Base-by-base conservation (phyloP, 2,329 filamentous ascomycete genomes). In the Helotiales sp. region DNA sequence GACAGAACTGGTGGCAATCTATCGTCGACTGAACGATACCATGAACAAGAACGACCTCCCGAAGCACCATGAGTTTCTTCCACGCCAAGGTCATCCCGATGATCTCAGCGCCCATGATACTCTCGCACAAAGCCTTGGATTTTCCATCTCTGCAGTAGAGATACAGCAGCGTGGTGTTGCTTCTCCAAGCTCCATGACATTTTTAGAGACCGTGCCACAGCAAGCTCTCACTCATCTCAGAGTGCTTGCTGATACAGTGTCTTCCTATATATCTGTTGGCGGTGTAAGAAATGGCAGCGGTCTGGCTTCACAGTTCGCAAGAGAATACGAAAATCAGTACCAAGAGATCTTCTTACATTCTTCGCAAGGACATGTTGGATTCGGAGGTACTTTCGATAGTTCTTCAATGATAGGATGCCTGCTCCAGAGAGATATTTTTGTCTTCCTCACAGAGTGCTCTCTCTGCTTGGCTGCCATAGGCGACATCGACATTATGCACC, bases 111-210 rank as follows among this genome's bases (percentile, higher is more conserved):
- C 72, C 22, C 82, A 81, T 57, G 86, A 89, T 66, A 81, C 81
- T 1, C 73, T 92, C 10, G 82, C 86, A 13, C 80, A 81, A 57
- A 79, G 85, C 1, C 85, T 97, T 13, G 93, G 91, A 1, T 91
- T 87, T 70, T 93, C 93, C 0, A 92, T 99, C 58, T 88, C 92
- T 8, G 87, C 92, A 0, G 86, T 90, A 3, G 95, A 99, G 74
- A 96, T 98, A 63, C 88, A 93, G 62, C 92, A 97, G 71, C 88
- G 95, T 66, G 95, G 95, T 6, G 79, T 91, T 3, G 89, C 91
- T 66, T 85, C 86, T 22, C 84, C 89, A 63, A 82, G 84, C 47
- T 88, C 90, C 54, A 81, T 85, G 72, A 93, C 89, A 5, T 76
- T 98, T 46, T 74, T 98, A 19, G 89, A 93, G 64, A 92, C 88